Percentiles rank a stretch among this genome's conserved stretches.
phyloP scores from a whole-genome alignment of 352 stramenopile species.

The Phytophthora idaei region DNA sequence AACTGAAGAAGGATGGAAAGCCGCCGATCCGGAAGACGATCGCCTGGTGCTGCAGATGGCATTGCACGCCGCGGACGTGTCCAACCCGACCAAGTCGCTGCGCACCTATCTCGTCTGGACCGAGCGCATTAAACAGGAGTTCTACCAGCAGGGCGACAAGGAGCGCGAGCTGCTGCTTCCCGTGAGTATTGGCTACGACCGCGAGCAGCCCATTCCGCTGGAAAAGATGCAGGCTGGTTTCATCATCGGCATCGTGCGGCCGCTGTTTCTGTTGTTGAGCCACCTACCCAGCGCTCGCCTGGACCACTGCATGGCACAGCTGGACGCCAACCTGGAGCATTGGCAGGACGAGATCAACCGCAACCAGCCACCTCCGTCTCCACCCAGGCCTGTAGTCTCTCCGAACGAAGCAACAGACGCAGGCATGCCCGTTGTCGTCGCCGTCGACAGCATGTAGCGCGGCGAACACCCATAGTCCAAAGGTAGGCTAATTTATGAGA shows the following conservation, averaged over 20 bases:
- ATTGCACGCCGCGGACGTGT: conserved; percentile 93
- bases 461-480: conserved; percentile 13
- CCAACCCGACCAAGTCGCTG: conserved; percentile 90
- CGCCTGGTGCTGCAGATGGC: conserved; percentile 78
- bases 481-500: conserved; percentile 20
- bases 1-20: conserved; percentile 58
- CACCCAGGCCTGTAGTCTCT: conserved; percentile 11
- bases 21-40: conserved; percentile 67
- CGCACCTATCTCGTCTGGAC: conserved; percentile 85
- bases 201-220: conserved; percentile 83
- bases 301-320: conserved; percentile 62
- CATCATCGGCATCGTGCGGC: conserved; percentile 92
- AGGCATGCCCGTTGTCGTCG: neutral
- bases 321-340: conserved; percentile 69
- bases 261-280: conserved; percentile 69
- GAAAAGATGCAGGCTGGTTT: conserved; percentile 94
- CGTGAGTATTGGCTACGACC: conserved; percentile 91
- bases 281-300: conserved; percentile 59
- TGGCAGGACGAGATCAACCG: conserved; percentile 75
- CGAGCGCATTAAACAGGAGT: conserved; percentile 92
- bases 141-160: conserved; percentile 95
- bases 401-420: conserved; percentile 18
- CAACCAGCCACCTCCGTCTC: conserved; percentile 29
- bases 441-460: conserved; percentile 17
- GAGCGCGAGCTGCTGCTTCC: conserved; percentile 88